Percentiles rank a stretch among this genome's conserved stretches.
Evolutionary conservation across 225 moss, liverwort and hornwort species (phyloP).

Genomic region (Marchantia paleacea): DNA sequence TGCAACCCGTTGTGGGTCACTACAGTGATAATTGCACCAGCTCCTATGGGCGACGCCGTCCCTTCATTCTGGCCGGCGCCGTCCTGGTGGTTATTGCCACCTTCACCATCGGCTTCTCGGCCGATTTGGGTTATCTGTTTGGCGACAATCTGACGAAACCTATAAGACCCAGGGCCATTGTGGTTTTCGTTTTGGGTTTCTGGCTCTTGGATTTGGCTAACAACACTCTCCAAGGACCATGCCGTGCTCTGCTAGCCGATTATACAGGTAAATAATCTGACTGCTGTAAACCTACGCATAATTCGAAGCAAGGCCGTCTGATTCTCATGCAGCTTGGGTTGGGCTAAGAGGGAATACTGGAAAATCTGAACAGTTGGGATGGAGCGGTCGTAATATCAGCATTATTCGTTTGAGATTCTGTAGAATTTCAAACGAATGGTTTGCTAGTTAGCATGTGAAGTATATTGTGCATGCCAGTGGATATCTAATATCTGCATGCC

Average conservation of each 20-base stretch:
- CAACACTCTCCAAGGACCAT: slow-evolving; percentile 86
- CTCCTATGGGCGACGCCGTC: slow-evolving; percentile 62
- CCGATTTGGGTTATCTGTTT: slow-evolving; percentile 60
- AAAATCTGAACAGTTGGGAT: too few species aligned
- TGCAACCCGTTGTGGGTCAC: slow-evolving; percentile 84
- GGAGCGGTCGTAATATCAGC: too few species aligned
- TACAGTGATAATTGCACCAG: slow-evolving; percentile 75
- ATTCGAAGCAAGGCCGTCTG: too few species aligned
- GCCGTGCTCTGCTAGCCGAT: slow-evolving; percentile 83
- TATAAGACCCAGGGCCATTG: slow-evolving; percentile 53
- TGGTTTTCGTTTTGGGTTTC: slow-evolving; percentile 69
- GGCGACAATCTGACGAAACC: slow-evolving; percentile 39
- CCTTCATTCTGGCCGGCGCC: slow-evolving; percentile 70
- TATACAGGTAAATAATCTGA: slow-evolving; percentile 41
- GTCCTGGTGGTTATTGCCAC: slow-evolving; percentile 58
- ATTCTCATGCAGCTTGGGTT: too few species aligned
- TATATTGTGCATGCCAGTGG: too few species aligned
- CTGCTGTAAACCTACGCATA: too few species aligned
- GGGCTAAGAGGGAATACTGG: too few species aligned
- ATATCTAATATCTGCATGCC: too few species aligned
- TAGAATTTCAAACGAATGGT: too few species aligned
- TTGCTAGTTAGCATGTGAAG: too few species aligned
- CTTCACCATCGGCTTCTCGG: slow-evolving; percentile 62
- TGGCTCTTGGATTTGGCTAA: slow-evolving; percentile 88
- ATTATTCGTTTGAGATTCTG: too few species aligned